A percentile compares a stretch with the other conserved stretches of the same genome.
phyloP scores from a whole-genome alignment of 371 early-diverging fungal species.

The Saksenaea vasiformis region DNA sequence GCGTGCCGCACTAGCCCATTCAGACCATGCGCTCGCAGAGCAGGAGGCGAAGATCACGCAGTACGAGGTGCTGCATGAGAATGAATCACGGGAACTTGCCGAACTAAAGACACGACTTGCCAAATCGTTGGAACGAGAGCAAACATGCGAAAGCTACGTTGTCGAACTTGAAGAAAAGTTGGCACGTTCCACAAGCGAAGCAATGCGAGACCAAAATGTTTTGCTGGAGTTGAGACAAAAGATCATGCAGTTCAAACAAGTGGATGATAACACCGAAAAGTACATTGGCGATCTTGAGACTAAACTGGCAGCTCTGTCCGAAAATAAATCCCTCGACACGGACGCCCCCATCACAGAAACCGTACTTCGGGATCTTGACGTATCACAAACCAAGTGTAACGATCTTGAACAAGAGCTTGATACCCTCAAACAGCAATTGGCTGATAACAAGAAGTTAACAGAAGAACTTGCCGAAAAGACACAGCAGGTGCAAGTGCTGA shows the following conservation, averaged over 20 bases:
- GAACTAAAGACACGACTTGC: constrained; percentile 28
- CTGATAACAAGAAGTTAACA: constrained; percentile 10
- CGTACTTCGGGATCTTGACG: constrained; percentile 16
- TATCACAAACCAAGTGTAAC: constrained; percentile 11
- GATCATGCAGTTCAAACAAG: constrained; percentile 40
- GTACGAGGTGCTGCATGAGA: constrained; percentile 23
- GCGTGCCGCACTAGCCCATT: constrained; percentile 52
- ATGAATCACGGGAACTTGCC: constrained; percentile 17
- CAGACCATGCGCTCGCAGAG: constrained; percentile 47
- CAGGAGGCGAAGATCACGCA: constrained; percentile 48
- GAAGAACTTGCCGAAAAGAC: constrained; percentile 14
- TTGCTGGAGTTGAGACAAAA: constrained; percentile 38
- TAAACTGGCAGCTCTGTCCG: constrained; percentile 19
- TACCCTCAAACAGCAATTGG: neutral
- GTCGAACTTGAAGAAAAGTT: constrained; percentile 50
- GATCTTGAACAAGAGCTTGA: constrained; percentile 13
- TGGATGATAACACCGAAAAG: constrained; percentile 46
- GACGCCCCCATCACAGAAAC: neutral
- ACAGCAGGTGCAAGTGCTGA: constrained; percentile 17
- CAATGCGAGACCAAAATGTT: constrained; percentile 29
- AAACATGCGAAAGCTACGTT: constrained; percentile 40
- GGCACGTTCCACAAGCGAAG: constrained; percentile 34
- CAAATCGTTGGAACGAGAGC: constrained; percentile 31
- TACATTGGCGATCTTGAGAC: constrained; percentile 50
- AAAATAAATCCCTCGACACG: neutral